phyloP scores from a whole-genome alignment of 2,329 filamentous ascomycete genomes.

The Juglanconis oblonga region DNA sequence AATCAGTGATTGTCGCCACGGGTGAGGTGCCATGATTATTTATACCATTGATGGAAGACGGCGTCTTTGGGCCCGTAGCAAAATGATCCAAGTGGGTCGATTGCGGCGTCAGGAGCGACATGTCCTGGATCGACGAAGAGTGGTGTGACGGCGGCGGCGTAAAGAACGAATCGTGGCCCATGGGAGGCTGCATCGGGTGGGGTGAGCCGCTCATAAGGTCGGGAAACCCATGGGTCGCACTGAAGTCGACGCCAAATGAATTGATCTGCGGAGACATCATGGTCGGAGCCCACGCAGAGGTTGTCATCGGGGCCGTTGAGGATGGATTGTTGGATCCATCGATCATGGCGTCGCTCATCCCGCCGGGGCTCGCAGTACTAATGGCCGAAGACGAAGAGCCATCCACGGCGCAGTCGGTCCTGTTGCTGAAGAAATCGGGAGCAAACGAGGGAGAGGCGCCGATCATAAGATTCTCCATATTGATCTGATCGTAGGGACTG shows the following conservation, averaged over 20 bases:
- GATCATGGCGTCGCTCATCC: constrained; percentile 86
- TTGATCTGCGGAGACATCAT: constrained; percentile 67
- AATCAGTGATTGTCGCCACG: constrained; percentile 63
- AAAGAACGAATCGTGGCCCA: constrained; percentile 71
- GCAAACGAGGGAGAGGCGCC: constrained; percentile 52
- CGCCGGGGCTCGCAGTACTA: constrained; percentile 89
- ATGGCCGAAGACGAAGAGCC: constrained; percentile 94
- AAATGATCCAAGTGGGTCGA: constrained; percentile 33
- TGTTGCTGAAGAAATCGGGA: constrained; percentile 66
- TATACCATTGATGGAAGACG: constrained; percentile 63
- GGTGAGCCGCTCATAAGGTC: constrained; percentile 75
- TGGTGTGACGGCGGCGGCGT: constrained; percentile 65
- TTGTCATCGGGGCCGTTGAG: constrained; percentile 44
- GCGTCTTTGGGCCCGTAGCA: constrained; percentile 65
- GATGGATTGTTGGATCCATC: constrained; percentile 71
- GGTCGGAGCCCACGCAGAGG: constrained; percentile 67
- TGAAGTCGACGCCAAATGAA: constrained; percentile 72
- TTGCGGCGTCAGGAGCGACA: constrained; percentile 56
- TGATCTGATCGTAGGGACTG: not conserved
- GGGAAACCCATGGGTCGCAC: constrained; percentile 62
- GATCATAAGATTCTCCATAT: constrained; percentile 13
- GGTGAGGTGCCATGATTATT: constrained; percentile 58
- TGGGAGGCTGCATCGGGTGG: constrained; percentile 69
- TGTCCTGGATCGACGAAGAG: constrained; percentile 68
- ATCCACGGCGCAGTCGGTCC: constrained; percentile 79